These are phyloP conservation scores for Gyrodon lividus DNA, from an alignment of 768 basidiomycete species.

Conservation along the genomic window DNA sequence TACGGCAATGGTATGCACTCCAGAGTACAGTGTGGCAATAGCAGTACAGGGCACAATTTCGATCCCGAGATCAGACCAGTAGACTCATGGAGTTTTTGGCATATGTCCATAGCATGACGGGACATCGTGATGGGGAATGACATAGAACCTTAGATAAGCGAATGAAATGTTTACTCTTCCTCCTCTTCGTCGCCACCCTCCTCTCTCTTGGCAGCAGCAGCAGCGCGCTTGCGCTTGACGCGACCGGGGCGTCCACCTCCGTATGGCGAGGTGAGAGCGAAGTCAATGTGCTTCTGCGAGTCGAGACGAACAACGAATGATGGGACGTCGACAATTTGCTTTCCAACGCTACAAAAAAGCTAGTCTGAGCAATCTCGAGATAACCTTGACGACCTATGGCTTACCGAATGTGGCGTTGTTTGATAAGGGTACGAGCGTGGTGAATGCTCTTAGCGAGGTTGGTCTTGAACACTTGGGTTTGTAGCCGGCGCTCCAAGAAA, in stretches of 20 bases:
- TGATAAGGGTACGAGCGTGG: slow-evolving; percentile 96
- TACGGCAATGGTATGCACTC: too few relatives aligned
- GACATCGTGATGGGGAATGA: slow-evolving; percentile 28
- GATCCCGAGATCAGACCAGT: slow-evolving; percentile 3
- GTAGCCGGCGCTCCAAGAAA: slow-evolving; percentile 98
- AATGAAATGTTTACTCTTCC: slow-evolving; percentile 60
- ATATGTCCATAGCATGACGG: slow-evolving; percentile 31
- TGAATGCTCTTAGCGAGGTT: slow-evolving; percentile 98
- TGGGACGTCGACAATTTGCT: slow-evolving; percentile 98
- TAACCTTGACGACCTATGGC: slow-evolving; percentile 23
- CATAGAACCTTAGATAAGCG: slow-evolving; percentile 29
- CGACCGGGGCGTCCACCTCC: slow-evolving; percentile 94
- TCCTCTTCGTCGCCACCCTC: slow-evolving; percentile 90
- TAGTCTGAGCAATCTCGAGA: background rate
- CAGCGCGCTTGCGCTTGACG: slow-evolving; percentile 97
- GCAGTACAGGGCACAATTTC: background rate
- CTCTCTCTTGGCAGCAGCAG: slow-evolving; percentile 88
- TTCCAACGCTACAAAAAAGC: slow-evolving; percentile 75
- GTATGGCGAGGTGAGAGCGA: slow-evolving; percentile 93
- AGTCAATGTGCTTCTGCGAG: slow-evolving; percentile 99
- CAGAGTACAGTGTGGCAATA: background rate
- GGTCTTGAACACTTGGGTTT: slow-evolving; percentile 99
- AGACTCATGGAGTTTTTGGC: slow-evolving; percentile 28
- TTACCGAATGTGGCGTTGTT: slow-evolving; percentile 97
- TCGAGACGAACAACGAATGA: slow-evolving; percentile 99